Evolutionary conservation across 176 grass and related monocot genomes (phyloP).

Genomic region (Tillandsia leiboldiana): DNA sequence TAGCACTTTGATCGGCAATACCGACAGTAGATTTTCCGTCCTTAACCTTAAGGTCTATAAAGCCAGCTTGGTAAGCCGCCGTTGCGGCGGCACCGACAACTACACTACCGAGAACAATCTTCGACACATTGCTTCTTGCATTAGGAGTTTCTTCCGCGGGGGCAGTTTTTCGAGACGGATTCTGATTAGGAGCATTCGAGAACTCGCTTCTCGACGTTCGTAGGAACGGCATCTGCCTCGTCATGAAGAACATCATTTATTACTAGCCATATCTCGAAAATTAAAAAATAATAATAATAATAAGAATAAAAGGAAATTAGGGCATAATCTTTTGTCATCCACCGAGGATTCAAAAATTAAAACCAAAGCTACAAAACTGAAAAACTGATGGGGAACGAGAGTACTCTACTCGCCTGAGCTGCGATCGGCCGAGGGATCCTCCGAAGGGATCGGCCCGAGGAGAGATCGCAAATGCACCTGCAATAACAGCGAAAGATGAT

Average conservation of each 20-base stretch:
- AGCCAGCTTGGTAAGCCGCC: slow-evolving; percentile 64
- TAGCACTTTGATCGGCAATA: slow-evolving; percentile 17
- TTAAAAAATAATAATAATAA: slow-evolving; percentile 4
- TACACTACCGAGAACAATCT: slow-evolving; percentile 61
- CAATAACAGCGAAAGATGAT: neutral
- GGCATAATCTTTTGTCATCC: neutral
- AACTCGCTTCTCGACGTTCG: slow-evolving; percentile 51
- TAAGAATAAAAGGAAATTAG: neutral
- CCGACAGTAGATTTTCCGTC: slow-evolving; percentile 31
- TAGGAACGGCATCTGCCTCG: slow-evolving; percentile 36
- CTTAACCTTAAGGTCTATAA: slow-evolving; percentile 39
- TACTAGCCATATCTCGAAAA: slow-evolving; percentile 1
- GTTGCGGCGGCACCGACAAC: slow-evolving; percentile 49
- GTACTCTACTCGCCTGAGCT: slow-evolving; percentile 37
- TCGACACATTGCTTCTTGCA: slow-evolving; percentile 41
- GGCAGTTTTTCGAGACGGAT: slow-evolving; percentile 34
- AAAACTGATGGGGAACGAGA: neutral
- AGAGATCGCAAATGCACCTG: slow-evolving; percentile 76
- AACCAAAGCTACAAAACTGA: neutral
- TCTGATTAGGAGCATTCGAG: slow-evolving; percentile 51
- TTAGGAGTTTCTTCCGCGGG: slow-evolving; percentile 38
- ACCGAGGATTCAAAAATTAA: no score
- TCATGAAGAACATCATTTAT: slow-evolving; percentile 2
- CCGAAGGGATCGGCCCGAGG: slow-evolving; percentile 28
- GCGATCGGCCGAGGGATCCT: slow-evolving; percentile 44